Evolutionary conservation across 1,284 basidiomycete species (phyloP).

Genomic region (Ceratorhiza oryzae-sativae): DNA sequence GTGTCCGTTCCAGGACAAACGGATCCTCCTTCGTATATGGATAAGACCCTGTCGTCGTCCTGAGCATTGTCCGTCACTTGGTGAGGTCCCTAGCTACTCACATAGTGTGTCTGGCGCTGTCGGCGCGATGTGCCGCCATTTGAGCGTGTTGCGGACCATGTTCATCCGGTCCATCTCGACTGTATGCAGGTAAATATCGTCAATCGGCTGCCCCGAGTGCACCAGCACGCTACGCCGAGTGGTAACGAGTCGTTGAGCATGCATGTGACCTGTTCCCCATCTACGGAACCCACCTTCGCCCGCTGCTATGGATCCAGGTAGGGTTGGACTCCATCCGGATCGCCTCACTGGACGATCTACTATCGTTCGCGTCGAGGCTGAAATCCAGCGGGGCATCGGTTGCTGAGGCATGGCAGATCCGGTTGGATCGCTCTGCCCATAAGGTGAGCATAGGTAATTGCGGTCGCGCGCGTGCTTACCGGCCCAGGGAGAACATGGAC

Average conservation of each 20-base stretch:
- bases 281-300: constrained; percentile 35
- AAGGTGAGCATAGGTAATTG: constrained; percentile 82
- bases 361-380: constrained; percentile 51
- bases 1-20: constrained; percentile 84
- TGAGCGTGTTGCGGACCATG: constrained; percentile 80
- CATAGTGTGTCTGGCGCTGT: constrained; percentile 97
- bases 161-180: constrained; percentile 64
- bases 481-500: constrained; percentile 87
- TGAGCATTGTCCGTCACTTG: background rate
- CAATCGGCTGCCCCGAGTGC: constrained; percentile 89
- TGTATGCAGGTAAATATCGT: constrained; percentile 96
- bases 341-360: constrained; percentile 54
- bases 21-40: constrained; percentile 91
- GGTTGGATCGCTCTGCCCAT: constrained; percentile 84
- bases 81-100: constrained; percentile 46
- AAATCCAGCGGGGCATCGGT: constrained; percentile 91
- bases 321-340: constrained; percentile 91
- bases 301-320: constrained; percentile 69
- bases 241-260: too few species aligned
- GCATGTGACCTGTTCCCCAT: constrained; percentile 40
- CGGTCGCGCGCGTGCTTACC: background rate
- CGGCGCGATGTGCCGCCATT: constrained; percentile 96
- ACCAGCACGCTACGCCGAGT: constrained; percentile 70
- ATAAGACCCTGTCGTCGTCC: constrained; percentile 74
- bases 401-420: constrained; percentile 93